Base-by-base conservation (phyloP, 345 rosid species). In the Eucalyptus marginata region DNA sequence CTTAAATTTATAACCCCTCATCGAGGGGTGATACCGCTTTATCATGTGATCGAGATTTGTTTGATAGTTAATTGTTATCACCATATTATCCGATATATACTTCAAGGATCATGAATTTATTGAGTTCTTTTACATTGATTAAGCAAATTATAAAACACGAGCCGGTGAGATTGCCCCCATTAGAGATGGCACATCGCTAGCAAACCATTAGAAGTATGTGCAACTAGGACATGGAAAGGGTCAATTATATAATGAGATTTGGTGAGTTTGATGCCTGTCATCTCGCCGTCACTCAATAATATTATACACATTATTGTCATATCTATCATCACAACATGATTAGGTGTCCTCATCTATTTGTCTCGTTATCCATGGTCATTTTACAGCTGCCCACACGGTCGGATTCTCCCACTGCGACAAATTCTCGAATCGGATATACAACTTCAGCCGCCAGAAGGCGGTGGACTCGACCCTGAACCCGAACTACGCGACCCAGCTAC, bases 351-450 rank as follows among this genome's bases (percentile, higher is more conserved):
- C 0, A 71, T 17, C 81, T 71, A 33, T 71, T 33, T 33, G 25
- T 36, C 81, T 33, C 22, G 36, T 71, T 18, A 20, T 33, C 40
- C 43, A 71, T 33, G 44, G 81, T 33, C 81, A 36, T 71, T 79
- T 76, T 88, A 89, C 95, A 96, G 99, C 94, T 50, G 99, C 96
- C n/a, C 99, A 96, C 94, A 95, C 95, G 83, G 88, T 96, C 16
- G 99, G 99, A 90, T 96, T 96, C 93, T 93, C 97, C 22, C 99
- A 96, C 86, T 96, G 99, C 87, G 40, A 86, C 93, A 94, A 90
- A 90, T 90, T 96, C 36, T 43, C 91, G 12, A 92, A 93, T 91
- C 90, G 98, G 85, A 94, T 96, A 87, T 94, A 94, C 96, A 92
- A 43, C 89, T 96, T 95, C 92, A 95, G 88, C 93, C 81, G 87